phyloP scores from a whole-genome alignment of 768 basidiomycete genomes.

The Lyophyllum shimeji region DNA sequence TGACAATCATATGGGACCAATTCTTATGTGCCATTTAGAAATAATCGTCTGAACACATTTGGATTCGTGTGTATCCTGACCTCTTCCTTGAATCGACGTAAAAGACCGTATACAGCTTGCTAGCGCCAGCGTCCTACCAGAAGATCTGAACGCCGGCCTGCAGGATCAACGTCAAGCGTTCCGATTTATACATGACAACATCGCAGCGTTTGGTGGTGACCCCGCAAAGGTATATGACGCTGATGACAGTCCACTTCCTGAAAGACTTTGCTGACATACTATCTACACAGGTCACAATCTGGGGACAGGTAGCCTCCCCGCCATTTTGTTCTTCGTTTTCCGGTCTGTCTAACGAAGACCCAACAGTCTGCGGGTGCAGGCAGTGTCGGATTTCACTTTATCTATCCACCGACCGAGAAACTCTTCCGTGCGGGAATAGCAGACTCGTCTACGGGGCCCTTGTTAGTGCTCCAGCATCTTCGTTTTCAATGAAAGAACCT shows the following conservation, averaged over 20 bases:
- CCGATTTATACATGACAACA: constrained; percentile 61
- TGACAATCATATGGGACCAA: not conserved
- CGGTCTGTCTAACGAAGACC: not conserved
- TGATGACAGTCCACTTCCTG: not conserved
- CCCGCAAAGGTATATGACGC: constrained; percentile 50
- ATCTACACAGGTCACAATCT: constrained; percentile 47
- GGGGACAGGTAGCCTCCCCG: constrained; percentile 32
- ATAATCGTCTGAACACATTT: constrained; percentile 58
- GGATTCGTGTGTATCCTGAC: constrained; percentile 43
- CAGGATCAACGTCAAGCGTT: constrained; percentile 61
- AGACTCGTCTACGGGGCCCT: constrained; percentile 54
- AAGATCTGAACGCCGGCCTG: constrained; percentile 60
- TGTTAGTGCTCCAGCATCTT: constrained; percentile 37
- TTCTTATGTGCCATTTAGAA: constrained; percentile 30
- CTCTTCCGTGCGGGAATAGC: constrained; percentile 54
- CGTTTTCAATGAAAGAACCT: not conserved
- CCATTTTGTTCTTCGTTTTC: not conserved
- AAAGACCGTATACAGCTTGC: constrained; percentile 35
- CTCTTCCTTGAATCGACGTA: not conserved
- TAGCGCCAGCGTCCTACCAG: constrained; percentile 40
- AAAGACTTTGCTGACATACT: not conserved
- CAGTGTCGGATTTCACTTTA: constrained; percentile 46
- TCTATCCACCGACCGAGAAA: constrained; percentile 34
- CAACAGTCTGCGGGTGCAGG: constrained; percentile 52
- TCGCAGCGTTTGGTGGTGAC: constrained; percentile 65